Percentiles rank a stretch among this genome's conserved stretches.
Conservation (phyloP, 176 grass and related monocot species). For the Carex scoparia region DNA sequence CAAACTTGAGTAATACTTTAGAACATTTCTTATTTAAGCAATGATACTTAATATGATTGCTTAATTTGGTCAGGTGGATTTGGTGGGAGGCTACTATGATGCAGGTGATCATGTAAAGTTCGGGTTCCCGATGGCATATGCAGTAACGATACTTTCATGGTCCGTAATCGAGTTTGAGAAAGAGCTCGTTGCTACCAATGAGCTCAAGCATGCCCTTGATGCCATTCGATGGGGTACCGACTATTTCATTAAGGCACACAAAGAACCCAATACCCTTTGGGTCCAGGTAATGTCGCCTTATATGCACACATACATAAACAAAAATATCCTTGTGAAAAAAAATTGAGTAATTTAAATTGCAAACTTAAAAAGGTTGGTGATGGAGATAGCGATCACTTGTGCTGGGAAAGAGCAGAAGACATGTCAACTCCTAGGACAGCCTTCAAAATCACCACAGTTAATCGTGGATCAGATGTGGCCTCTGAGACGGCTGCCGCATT, state of each 20-base stretch:
- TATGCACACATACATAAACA: not conserved
- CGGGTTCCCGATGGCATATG: slow-evolving; percentile 76
- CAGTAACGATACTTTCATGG: slow-evolving; percentile 71
- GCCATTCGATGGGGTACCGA: slow-evolving; percentile 77
- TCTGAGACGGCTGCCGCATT: slow-evolving; percentile 71
- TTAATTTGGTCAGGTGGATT: slow-evolving; percentile 49
- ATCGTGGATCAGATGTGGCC: slow-evolving; percentile 66
- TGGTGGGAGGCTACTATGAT: slow-evolving; percentile 94
- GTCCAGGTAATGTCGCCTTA: slow-evolving; percentile 40
- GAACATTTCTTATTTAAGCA: not conserved
- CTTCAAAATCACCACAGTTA: slow-evolving; percentile 50
- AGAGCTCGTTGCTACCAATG: slow-evolving; percentile 56
- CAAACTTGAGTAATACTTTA: not conserved
- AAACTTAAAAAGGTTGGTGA: slow-evolving; percentile 71
- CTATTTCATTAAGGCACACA: slow-evolving; percentile 91
- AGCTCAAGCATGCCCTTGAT: slow-evolving; percentile 54
- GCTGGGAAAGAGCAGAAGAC: slow-evolving; percentile 91
- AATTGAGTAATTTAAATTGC: not conserved
- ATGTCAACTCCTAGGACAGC: slow-evolving; percentile 78
- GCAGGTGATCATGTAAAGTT: slow-evolving; percentile 93
- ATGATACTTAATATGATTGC: not conserved
- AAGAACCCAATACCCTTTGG: slow-evolving; percentile 64
- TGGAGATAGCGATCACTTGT: slow-evolving; percentile 91
- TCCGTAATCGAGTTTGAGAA: slow-evolving; percentile 74
- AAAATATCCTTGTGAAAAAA: not conserved